phyloP scores from a whole-genome alignment of 768 basidiomycete genomes.

The Boletus subcaerulescens region DNA sequence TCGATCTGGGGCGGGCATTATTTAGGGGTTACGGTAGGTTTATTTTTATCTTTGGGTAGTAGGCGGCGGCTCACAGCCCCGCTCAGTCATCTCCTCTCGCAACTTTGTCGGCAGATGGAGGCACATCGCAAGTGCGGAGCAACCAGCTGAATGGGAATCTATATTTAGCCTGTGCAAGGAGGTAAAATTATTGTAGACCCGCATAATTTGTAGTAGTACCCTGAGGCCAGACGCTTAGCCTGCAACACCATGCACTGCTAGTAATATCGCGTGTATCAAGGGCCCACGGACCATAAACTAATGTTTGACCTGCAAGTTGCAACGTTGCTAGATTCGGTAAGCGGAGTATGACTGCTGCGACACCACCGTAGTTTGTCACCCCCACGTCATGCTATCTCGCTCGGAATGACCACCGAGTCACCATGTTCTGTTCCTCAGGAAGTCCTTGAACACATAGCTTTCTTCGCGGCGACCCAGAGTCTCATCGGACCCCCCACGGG shows the following conservation, averaged over 20 bases:
- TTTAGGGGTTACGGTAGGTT: conserved; percentile 49
- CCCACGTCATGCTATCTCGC: neutral
- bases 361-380: neutral
- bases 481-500: conserved; percentile 60
- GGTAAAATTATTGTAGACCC: conserved; percentile 16
- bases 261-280: conserved; percentile 4
- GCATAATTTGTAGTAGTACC: neutral
- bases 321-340: conserved; percentile 7
- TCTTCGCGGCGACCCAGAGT: conserved; percentile 50
- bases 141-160: conserved; percentile 46
- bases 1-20: conserved; percentile 35
- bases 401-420: conserved; percentile 17
- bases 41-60: neutral
- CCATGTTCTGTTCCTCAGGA: conserved; percentile 62
- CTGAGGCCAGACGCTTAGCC: neutral
- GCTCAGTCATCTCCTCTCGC: conserved; percentile 45
- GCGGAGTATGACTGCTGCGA: neutral
- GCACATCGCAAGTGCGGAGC: conserved; percentile 30
- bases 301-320: no score
- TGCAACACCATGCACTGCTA: neutral
- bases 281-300: neutral
- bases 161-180: conserved; percentile 51
- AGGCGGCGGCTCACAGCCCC: conserved; percentile 8
- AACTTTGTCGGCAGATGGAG: conserved; percentile 53
- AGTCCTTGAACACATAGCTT: conserved; percentile 76